Evolutionary conservation across 768 basidiomycete genomes (phyloP).

Genomic region (Leccinum barrowsii): DNA sequence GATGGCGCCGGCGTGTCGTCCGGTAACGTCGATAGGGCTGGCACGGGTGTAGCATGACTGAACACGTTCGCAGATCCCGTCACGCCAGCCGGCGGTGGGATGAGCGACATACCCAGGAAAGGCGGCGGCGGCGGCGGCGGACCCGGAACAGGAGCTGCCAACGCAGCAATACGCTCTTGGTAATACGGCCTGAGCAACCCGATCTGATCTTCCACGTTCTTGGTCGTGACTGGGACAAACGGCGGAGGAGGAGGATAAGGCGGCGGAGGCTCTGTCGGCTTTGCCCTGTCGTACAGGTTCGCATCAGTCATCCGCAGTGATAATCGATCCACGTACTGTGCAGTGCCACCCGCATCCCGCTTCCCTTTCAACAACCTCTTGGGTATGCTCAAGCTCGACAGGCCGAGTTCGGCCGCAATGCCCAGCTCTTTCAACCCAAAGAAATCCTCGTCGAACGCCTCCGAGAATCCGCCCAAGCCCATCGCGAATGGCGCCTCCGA

Average conservation of each 20-base stretch:
- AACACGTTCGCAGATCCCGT: background rate
- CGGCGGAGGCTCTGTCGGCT: slow-evolving; percentile 70
- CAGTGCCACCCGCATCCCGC: slow-evolving; percentile 36
- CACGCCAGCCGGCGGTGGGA: slow-evolving; percentile 9
- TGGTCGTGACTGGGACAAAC: slow-evolving; percentile 67
- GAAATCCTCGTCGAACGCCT: slow-evolving; percentile 88
- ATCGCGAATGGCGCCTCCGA: slow-evolving; percentile 64
- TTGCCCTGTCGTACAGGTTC: slow-evolving; percentile 39
- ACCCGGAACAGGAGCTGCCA: slow-evolving; percentile 31
- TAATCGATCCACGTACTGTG: slow-evolving; percentile 43
- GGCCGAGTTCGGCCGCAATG: slow-evolving; percentile 80
- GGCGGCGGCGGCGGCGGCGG: slow-evolving; percentile 15
- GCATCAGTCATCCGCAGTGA: slow-evolving; percentile 1
- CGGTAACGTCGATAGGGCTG: slow-evolving; percentile 39
- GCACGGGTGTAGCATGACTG: background rate
- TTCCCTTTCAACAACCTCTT: slow-evolving; percentile 71
- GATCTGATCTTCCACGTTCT: slow-evolving; percentile 73
- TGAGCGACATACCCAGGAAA: slow-evolving; percentile 15
- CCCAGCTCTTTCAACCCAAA: slow-evolving; percentile 85
- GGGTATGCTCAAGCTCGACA: slow-evolving; percentile 76
- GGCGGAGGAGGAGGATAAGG: slow-evolving; percentile 85
- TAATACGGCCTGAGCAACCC: slow-evolving; percentile 82
- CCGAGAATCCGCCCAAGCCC: slow-evolving; percentile 78
- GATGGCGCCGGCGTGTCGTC: slow-evolving; percentile 60
- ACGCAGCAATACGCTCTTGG: slow-evolving; percentile 47